Base-by-base conservation (phyloP, 2,329 filamentous ascomycete genomes). In the Cytospora leucostoma region DNA sequence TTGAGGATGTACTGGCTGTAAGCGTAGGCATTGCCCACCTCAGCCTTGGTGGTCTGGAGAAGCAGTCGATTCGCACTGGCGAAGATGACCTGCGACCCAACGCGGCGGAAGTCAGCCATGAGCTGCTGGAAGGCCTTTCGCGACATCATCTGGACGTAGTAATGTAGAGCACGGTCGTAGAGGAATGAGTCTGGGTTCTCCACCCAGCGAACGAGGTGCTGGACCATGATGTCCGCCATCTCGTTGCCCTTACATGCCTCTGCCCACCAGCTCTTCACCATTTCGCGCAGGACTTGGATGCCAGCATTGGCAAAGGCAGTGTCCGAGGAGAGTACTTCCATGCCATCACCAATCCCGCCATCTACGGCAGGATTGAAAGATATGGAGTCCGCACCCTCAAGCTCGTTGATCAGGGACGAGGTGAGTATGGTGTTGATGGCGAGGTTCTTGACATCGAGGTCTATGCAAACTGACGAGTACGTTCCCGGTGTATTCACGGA, bases 71-170 rank as follows among this genome's bases (percentile, higher is more conserved):
- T 96, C 5, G 94, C 85, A 71, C 88, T 96, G 49, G 95, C 96
- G 75, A 96, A 98, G n/a, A 99, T 86, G 27, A 99, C 89, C 69
- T 97, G 92, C 0, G 93, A 97, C 2, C 95, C 95, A 1, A 99
- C 94, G 12, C 94, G 89, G 65, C 93, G 88, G 79, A 99, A 99
- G 73, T 99, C 95, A 0, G 89, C 91, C 90, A 99, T 97, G 40
- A 99, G 85, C 76, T 98, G 94, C 72, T 97, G 91, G 68, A 99
- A 91, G 0, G 96, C 95, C 75, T 99, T 99, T 68, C 92, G 90
- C 38, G 93, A 97, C 90, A 99, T 96, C 87, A 97, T 95, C 75
- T 97, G 94, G 61, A 99, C 93, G 72, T 99, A 98, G 79, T 97
- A 95, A 73, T 98, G 93, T 67, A 99, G 77, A 7, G 93, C 92